Conservation (phyloP, 768 basidiomycete genomes). For the Collybia mongolica region DNA sequence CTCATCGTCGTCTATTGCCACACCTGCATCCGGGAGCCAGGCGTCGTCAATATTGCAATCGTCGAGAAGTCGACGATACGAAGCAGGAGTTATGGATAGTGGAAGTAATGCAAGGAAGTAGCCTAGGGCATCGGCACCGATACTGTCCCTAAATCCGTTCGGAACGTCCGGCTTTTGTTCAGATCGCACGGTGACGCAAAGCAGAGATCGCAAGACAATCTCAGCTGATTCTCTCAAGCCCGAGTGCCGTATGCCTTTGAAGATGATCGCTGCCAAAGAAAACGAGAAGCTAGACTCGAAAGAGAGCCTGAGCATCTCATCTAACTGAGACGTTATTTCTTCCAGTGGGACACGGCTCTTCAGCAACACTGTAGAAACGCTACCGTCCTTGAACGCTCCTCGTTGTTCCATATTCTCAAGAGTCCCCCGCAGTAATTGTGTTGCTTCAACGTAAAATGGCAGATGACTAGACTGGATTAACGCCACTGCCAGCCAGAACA, state of each 20-base stretch:
- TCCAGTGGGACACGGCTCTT: conserved; percentile 64
- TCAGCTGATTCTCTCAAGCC: conserved; percentile 62
- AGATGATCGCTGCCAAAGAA: conserved; percentile 76
- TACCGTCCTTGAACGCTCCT: conserved; percentile 51
- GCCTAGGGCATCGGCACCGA: conserved; percentile 62
- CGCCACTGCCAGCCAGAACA: conserved; percentile 90
- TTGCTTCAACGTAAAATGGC: conserved; percentile 67
- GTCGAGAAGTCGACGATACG: conserved; percentile 60
- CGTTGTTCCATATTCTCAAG: conserved; percentile 63
- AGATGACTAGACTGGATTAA: conserved; percentile 78
- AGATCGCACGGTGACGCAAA: conserved; percentile 57
- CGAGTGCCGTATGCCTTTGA: conserved; percentile 81
- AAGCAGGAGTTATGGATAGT: conserved; percentile 52
- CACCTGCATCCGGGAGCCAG: conserved; percentile 37
- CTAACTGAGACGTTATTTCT: conserved; percentile 69
- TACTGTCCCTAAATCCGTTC: conserved; percentile 40
- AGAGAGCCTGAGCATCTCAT: conserved; percentile 68
- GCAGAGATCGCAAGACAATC: conserved; percentile 57
- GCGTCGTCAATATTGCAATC: conserved; percentile 58
- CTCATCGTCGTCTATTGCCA: conserved; percentile 36
- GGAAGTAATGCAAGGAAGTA: conserved; percentile 82
- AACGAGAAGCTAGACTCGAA: conserved; percentile 83
- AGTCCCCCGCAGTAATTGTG: conserved; percentile 62
- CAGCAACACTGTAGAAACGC: conserved; percentile 58
- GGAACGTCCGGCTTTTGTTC: conserved; percentile 25